Percentiles rank a stretch among this genome's conserved stretches.
phyloP scores from a whole-genome alignment of 768 basidiomycete species.

The Amanita fuliginea region DNA sequence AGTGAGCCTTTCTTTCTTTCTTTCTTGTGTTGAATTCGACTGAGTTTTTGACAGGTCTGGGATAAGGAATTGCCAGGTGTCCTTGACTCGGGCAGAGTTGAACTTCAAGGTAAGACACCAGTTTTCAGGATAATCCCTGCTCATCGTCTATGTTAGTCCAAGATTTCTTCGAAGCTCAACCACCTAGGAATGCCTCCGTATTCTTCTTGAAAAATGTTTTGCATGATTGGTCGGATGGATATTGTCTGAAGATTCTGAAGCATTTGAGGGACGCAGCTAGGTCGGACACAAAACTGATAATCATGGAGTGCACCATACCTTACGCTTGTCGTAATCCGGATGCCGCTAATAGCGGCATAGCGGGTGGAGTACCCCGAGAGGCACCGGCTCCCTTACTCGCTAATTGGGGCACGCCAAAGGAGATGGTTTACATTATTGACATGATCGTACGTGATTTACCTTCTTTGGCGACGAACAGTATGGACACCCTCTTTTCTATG shows the following conservation, averaged over 20 bases:
- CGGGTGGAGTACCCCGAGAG: constrained; percentile 13
- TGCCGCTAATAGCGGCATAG: constrained; percentile 8
- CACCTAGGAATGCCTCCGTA: constrained; percentile 20
- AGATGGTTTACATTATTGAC: constrained; percentile 23
- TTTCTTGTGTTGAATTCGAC: neutral
- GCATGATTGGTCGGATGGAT: constrained; percentile 28
- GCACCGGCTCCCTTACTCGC: constrained; percentile 25
- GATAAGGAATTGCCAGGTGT: constrained; percentile 9
- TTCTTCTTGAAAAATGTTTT: constrained; percentile 24
- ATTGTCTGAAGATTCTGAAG: constrained; percentile 18
- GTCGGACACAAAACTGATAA: constrained; percentile 18
- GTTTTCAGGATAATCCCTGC: neutral
- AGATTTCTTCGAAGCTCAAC: constrained; percentile 26
- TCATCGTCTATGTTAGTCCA: constrained; percentile 13
- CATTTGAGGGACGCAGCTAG: constrained; percentile 21
- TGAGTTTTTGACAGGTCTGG: constrained; percentile 5
- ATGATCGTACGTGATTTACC: constrained; percentile 18
- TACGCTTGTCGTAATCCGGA: constrained; percentile 10
- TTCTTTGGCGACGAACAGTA: too few species aligned
- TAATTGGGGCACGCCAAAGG: constrained; percentile 27
- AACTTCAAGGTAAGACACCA: constrained; percentile 10
- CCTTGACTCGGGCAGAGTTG: constrained; percentile 8
- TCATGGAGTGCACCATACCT: constrained; percentile 25
- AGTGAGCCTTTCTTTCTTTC: neutral
- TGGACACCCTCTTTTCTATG: too few species aligned